Evolutionary conservation across 306 rosid genomes (phyloP), one percentile per base, ranked within the genome.

Genomic region (Carpinus fangiana): DNA sequence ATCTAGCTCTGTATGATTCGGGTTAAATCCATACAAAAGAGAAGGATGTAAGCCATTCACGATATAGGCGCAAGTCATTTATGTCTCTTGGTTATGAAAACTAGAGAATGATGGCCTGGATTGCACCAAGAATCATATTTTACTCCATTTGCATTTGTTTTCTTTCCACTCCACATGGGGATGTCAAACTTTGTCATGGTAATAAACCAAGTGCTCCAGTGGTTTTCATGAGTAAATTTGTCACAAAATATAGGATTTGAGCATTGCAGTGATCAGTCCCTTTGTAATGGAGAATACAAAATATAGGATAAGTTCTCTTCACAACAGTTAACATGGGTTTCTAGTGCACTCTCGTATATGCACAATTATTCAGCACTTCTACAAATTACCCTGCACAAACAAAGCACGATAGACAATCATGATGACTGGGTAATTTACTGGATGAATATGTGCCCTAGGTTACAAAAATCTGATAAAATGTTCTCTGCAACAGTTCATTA

Each of bases 101-200:
- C 61, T n/a, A 47, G 71, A 75, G 73, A 64, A 28, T 64, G 52
- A 51, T 50, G 48, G n/a, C 57, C 60, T 75, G 17, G 61, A 60
- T 23, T 26, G 66, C 38, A 60, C 66, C 66, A 23, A 60, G 45
- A 38, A 5, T 38, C 43, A 38, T 38, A 38, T 38, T 38, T 36
- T 38, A 38, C 43, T 38, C 6, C 43, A 38, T 38, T 38, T 38
- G 5, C 6, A 38, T 38, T 2, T 10, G 10, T 57, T 20, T 57
- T 21, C 23, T 57, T 11, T 57, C 26, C 26, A 3, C 64, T 10
- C 12, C 64, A 21, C 26, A 23, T 26, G 2, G 17, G 71, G 71
- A 66, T 16, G 50, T 8, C 50, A 36, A 38, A 66, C 26, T 66
- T 21, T 66, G 20, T 7, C 50, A 66, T 36, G 28, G 50, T 16